Base-by-base conservation (phyloP, 2,329 filamentous ascomycete species). In the Eurotiales sp. region DNA sequence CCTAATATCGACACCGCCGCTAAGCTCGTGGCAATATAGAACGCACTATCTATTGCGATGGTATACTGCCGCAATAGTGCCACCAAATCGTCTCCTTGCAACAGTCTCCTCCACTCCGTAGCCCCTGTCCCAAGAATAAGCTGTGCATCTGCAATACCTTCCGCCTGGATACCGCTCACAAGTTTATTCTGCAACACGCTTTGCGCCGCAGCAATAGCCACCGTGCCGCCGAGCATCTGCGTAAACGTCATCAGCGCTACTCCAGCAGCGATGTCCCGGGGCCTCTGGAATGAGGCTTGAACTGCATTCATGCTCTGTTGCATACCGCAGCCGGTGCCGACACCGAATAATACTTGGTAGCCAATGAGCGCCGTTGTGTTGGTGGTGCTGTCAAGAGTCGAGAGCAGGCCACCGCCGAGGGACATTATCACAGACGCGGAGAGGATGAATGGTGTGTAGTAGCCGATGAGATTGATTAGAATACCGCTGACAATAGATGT, bases 131-230 rank as follows among this genome's bases (percentile, higher is more conserved):
- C 14, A 47, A 52, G 37, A 4, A 47, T 17, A 3, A 10, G 12
- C 10, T 70, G 49, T 6, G 68, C 37, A 1, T 53, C 56, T 0
- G 67, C 65, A 1, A 64, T 63, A 37, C 59, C 50, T 4, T 32
- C 44, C 1, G 44, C 34, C 14, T 37, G 14, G 6, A 72, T 50
- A 19, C 66, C 61, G 4, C 56, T 50, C 15, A 60, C 32, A 1
- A 72, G 59, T 34, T 64, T 55, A 43, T 70, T 72, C 30, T 62
- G 60, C 52, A 73, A 72, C 1, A 72, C 56, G 8, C 68, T 71
- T 55, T 73, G 66, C 2, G 51, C 65, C 5, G 70, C 63, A 1
- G 65, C 67, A 15, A 71, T 55, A 29, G 69, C 71, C 12, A 72
- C 48, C 0, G 69, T 57, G 2, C 69, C 70, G 3, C 67, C 70